Conservation (phyloP, 495 filamentous ascomycete genomes). For the Penicillium coprophilum region DNA sequence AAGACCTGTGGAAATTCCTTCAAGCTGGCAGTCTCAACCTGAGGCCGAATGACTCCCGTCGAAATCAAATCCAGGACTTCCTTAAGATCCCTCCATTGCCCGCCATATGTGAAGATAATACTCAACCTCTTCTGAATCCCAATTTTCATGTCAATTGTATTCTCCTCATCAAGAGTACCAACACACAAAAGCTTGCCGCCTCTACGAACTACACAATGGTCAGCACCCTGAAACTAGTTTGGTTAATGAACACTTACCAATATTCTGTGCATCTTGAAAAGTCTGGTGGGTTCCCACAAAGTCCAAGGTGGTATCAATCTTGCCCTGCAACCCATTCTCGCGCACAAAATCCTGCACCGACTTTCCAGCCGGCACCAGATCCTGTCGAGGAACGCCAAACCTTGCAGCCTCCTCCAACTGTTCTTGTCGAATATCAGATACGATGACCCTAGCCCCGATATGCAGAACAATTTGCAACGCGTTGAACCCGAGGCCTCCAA, state of each 20-base stretch:
- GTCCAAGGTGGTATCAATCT: slow-evolving; percentile 25
- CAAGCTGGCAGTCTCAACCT: neutral
- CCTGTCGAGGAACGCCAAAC: slow-evolving; percentile 14
- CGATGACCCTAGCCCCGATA: slow-evolving; percentile 23
- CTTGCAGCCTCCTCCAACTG: slow-evolving; percentile 15
- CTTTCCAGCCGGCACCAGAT: slow-evolving; percentile 19
- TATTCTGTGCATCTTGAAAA: slow-evolving; percentile 21
- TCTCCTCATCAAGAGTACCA: slow-evolving; percentile 20
- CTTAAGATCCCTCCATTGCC: slow-evolving; percentile 22
- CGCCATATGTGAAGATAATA: slow-evolving; percentile 30
- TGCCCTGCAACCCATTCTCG: slow-evolving; percentile 12
- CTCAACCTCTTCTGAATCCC: slow-evolving; percentile 28
- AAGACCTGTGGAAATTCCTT: neutral
- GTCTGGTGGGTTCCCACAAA: slow-evolving; percentile 26
- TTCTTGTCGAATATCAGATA: slow-evolving; percentile 22
- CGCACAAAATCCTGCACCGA: slow-evolving; percentile 18
- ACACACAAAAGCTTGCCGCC: slow-evolving; percentile 26
- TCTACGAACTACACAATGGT: slow-evolving; percentile 9
- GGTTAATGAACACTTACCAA: slow-evolving; percentile 5
- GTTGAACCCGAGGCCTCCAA: slow-evolving; percentile 27
- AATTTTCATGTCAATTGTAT: slow-evolving; percentile 26
- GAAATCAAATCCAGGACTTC: slow-evolving; percentile 25
- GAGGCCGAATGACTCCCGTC: neutral
- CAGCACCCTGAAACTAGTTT: neutral
- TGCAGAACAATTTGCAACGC: slow-evolving; percentile 22